phyloP scores from a whole-genome alignment of 371 early-diverging fungal species.

The Syncephalastrum monosporum region DNA sequence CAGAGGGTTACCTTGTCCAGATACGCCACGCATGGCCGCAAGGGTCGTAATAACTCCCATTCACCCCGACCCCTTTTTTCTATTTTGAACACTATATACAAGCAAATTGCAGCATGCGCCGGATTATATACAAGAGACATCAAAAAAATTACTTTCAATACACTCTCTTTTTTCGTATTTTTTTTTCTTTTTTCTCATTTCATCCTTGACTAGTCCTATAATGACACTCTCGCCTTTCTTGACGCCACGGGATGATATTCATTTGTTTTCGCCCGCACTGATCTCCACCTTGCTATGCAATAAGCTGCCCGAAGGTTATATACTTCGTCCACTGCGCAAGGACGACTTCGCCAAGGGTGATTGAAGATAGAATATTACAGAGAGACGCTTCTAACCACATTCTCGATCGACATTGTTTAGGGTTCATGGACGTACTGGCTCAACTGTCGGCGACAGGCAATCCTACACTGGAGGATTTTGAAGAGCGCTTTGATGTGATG shows the following conservation, averaged over 20 bases:
- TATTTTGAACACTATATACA: too few species aligned
- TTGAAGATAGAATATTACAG: neutral
- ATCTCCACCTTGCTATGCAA: constrained; percentile 68
- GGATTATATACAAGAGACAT: too few species aligned
- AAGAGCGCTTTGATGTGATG: constrained; percentile 67
- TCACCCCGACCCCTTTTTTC: too few species aligned
- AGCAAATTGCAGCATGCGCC: too few species aligned
- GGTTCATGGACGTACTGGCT: constrained; percentile 9
- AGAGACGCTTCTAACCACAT: neutral
- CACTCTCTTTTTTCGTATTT: neutral
- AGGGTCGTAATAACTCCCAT: too few species aligned
- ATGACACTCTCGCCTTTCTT: constrained; percentile 10
- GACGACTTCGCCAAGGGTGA: constrained; percentile 70
- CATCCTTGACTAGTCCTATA: constrained; percentile 1
- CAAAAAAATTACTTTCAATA: too few species aligned
- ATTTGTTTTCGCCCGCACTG: constrained; percentile 63
- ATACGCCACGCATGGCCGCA: too few species aligned
- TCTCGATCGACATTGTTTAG: neutral
- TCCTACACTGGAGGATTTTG: constrained; percentile 39
- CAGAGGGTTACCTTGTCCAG: too few species aligned
- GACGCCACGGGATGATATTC: constrained; percentile 2
- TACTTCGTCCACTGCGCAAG: constrained; percentile 72
- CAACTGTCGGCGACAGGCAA: constrained; percentile 12
- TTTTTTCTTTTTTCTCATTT: constrained; percentile 11
- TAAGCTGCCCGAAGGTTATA: constrained; percentile 69